These are phyloP conservation scores for Eucalyptus microcorys DNA, from an alignment of 345 rosid species.

Conservation along the genomic window DNA sequence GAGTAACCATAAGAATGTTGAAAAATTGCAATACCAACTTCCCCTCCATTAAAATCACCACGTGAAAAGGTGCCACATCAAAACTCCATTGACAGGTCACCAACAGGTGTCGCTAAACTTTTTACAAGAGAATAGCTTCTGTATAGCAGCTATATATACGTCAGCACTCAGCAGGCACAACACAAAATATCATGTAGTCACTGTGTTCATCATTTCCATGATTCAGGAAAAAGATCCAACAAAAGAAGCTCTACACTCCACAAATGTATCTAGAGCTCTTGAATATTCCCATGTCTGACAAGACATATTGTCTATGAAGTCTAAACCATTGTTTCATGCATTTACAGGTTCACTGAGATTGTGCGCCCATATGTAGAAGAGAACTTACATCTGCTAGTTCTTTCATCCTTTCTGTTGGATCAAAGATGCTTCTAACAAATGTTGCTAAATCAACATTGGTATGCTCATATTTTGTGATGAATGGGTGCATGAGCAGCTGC, in stretches of 20 bases:
- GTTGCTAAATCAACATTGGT: conserved; percentile 54
- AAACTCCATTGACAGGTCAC: not conserved
- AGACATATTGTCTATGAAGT: not conserved
- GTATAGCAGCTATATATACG: not conserved
- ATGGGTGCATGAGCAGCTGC: conserved; percentile 88
- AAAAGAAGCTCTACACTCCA: not conserved
- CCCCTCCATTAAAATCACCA: not conserved
- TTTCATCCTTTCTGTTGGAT: conserved; percentile 78
- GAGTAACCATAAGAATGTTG: not conserved
- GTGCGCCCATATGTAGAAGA: not conserved
- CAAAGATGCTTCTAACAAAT: conserved; percentile 72
- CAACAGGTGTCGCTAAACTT: not conserved
- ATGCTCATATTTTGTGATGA: conserved; percentile 57
- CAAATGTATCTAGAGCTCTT: not conserved
- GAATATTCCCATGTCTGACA: not conserved
- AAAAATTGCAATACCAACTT: not conserved
- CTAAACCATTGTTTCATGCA: not conserved
- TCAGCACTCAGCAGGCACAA: not conserved
- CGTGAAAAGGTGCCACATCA: not conserved
- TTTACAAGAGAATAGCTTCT: not conserved
- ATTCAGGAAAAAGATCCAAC: not conserved
- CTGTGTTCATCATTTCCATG: not conserved
- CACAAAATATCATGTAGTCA: not conserved
- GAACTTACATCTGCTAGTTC: conserved; percentile 90
- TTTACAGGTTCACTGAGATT: not conserved